Evolutionary conservation across 257 asterid species (phyloP).

Genomic region (Fraxinus americana): DNA sequence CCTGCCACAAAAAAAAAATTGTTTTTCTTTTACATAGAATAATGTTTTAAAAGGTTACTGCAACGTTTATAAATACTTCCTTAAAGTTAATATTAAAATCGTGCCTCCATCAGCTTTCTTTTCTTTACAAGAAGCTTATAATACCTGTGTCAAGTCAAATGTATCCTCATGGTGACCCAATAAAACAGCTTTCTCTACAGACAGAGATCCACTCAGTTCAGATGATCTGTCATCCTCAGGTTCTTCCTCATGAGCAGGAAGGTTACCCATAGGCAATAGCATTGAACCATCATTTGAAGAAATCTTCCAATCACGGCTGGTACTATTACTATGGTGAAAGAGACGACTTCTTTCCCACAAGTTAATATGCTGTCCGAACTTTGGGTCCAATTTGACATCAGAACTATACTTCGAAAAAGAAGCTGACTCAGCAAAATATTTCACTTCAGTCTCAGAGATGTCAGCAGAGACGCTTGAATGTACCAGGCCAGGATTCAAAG

Average conservation of each 20-base stretch:
- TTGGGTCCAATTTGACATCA: conserved; percentile 4
- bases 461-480: neutral
- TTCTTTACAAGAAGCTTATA: neutral
- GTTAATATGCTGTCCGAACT: conserved; percentile 7
- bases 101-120: neutral
- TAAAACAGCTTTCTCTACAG: conserved; percentile 28
- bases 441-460: neutral
- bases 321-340: conserved; percentile 16
- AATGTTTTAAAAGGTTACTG: neutral
- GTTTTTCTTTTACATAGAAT: neutral
- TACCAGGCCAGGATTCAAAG: conserved; percentile 9
- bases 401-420: conserved; percentile 7
- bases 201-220: conserved; percentile 29
- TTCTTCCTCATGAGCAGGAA: conserved; percentile 47
- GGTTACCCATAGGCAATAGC: conserved; percentile 28
- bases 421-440: neutral
- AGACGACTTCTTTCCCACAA: neutral
- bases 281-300: conserved; percentile 14
- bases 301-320: conserved; percentile 8
- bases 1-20: neutral
- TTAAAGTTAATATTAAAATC: neutral
- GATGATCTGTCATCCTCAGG: conserved; percentile 43
- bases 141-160: conserved; percentile 33
- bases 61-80: neutral
- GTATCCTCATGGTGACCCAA: conserved; percentile 22